Evolutionary conservation across 2,329 filamentous ascomycete genomes (phyloP).

Genomic region (Beauveria sp.): DNA sequence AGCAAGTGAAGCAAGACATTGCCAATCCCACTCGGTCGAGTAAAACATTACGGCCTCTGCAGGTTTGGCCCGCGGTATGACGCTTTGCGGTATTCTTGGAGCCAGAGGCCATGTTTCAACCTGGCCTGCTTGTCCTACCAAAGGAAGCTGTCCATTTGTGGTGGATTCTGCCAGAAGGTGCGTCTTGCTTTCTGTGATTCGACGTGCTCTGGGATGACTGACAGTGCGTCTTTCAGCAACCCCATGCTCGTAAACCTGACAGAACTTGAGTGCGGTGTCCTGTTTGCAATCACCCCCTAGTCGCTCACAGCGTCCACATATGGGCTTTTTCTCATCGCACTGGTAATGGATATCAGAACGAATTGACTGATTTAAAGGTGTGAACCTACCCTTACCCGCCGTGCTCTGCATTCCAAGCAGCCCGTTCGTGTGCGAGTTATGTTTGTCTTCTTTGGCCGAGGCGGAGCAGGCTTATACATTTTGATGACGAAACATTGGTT

Average conservation of each 20-base stretch:
- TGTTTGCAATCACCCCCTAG: conserved; percentile 3
- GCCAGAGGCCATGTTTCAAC: background rate
- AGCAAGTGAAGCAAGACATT: background rate
- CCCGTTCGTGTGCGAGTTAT: conserved; percentile 17
- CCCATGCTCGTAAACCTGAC: background rate
- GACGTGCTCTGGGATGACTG: background rate
- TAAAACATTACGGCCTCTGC: background rate
- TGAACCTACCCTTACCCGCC: conserved; percentile 16
- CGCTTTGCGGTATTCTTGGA: background rate
- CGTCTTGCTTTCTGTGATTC: background rate
- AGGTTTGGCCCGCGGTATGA: background rate
- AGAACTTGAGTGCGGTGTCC: background rate
- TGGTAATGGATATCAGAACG: background rate
- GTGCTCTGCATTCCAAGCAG: conserved; percentile 14
- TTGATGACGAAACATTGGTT: background rate
- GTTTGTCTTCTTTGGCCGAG: conserved; percentile 17
- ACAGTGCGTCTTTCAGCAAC: background rate
- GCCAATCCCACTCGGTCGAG: background rate
- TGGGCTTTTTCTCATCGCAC: conserved; percentile 12
- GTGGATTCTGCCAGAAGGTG: background rate
- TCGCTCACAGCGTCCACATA: conserved; percentile 7
- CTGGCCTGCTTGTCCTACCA: background rate
- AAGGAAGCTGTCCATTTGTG: too few species aligned
- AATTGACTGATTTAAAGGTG: background rate
- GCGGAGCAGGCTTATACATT: conserved; percentile 19